phyloP scores from a whole-genome alignment of 257 asterid genomes.

The Penstemon barbatus region DNA sequence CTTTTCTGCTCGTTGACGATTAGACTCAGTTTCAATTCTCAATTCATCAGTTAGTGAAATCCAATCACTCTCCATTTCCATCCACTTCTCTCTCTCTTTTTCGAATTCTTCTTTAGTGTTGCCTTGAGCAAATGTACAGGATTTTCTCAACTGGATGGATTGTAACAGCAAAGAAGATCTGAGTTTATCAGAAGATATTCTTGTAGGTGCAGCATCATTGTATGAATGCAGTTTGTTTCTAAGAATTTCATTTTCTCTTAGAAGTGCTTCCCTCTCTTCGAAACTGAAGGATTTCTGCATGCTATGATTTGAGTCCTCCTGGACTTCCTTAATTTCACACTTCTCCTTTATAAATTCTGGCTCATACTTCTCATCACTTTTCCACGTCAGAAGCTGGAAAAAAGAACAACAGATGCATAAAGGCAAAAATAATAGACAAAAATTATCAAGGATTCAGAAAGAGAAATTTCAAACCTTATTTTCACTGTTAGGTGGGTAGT shows the following conservation, averaged over 20 bases:
- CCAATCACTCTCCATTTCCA: slow-evolving; percentile 99
- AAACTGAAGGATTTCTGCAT: slow-evolving; percentile 37
- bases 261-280: slow-evolving; percentile 68
- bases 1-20: slow-evolving; percentile 69
- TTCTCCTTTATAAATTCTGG: slow-evolving; percentile 41
- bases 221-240: slow-evolving; percentile 53
- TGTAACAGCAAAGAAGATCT: slow-evolving; percentile 81
- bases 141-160: slow-evolving; percentile 76
- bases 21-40: slow-evolving; percentile 76
- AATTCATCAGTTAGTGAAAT: slow-evolving; percentile 90
- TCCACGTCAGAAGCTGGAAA: slow-evolving; percentile 50
- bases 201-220: slow-evolving; percentile 44
- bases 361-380: slow-evolving; percentile 30
- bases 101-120: slow-evolving; percentile 68
- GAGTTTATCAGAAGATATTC: slow-evolving; percentile 64
- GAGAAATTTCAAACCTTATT: slow-evolving; percentile 38
- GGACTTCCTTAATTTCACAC: slow-evolving; percentile 46
- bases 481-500: slow-evolving; percentile 28
- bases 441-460: background rate
- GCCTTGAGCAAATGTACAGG: slow-evolving; percentile 43
- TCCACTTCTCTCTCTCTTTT: slow-evolving; percentile 82
- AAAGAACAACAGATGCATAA: background rate
- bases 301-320: slow-evolving; percentile 27
- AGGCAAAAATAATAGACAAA: background rate
- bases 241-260: slow-evolving; percentile 66